Conservation (phyloP, 1,284 basidiomycete species). For the Tilletia indica region DNA sequence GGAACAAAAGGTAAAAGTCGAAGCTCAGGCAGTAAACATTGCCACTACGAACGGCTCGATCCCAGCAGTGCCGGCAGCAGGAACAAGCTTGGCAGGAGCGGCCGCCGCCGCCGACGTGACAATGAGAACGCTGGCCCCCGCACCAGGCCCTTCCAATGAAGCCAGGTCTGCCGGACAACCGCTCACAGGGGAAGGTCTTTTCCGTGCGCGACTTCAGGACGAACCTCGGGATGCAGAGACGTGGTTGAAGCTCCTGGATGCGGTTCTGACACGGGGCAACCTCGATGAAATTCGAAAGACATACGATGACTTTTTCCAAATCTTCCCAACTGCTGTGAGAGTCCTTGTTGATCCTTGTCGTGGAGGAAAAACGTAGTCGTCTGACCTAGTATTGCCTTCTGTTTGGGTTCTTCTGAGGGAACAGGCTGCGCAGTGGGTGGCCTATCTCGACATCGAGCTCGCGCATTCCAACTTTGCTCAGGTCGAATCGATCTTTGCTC, state of each 20-base stretch:
- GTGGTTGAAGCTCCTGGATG: conserved; percentile 69
- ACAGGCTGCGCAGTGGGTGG: conserved; percentile 58
- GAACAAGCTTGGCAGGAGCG: no score
- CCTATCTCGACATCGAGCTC: conserved; percentile 75
- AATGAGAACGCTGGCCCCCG: no score
- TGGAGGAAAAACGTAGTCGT: neutral
- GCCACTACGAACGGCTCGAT: no score
- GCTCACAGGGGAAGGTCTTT: conserved; percentile 6
- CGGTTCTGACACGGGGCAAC: conserved; percentile 69
- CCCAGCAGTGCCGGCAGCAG: no score
- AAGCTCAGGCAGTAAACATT: no score
- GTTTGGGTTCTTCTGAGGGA: no score
- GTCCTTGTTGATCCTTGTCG: neutral
- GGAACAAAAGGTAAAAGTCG: no score
- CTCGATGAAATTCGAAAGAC: conserved; percentile 68
- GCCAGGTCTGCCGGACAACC: no score
- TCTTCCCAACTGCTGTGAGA: conserved; percentile 75
- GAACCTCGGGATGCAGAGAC: conserved; percentile 67
- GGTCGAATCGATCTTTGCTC: conserved; percentile 66
- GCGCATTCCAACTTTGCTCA: conserved; percentile 66
- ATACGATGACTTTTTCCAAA: conserved; percentile 72
- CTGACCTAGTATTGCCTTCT: neutral
- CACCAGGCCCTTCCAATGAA: no score
- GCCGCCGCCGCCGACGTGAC: no score
- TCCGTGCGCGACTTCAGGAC: conserved; percentile 54